Base-by-base conservation (phyloP, 208 protist species). In the Leishmania martiniquensis region DNA sequence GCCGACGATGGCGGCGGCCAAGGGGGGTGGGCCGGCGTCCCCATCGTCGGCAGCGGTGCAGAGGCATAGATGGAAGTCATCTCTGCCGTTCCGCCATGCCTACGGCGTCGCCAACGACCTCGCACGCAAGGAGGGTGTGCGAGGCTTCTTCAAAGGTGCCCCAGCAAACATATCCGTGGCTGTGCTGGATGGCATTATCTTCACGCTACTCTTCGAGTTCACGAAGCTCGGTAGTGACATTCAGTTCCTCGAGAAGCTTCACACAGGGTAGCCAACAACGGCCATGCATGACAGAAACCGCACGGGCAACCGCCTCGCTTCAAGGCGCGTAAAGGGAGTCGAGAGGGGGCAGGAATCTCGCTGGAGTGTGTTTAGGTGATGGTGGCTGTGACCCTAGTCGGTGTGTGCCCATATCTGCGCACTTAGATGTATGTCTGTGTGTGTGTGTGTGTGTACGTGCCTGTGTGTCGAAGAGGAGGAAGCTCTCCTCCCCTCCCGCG, bases 151-250 rank as follows among this genome's bases (percentile, higher is more conserved):
- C 82, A 96, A 96, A 62, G 93, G 93, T 29, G 83, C 91, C 2
- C 75, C 81, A n/a, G 91, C 92, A 22, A 97, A 96, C 76, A 80
- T 90, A 20, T 60, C 80, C 49, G 87, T 94, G 32, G 86, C 91
- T 1, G 88, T 97, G 66, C 44, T 95, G n/a, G 89, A 95, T 72
- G 93, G 93, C 59, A 71, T 96, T 25, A 80, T 96, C 75, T 97
- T 97, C 68, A 90, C 91, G 0, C 62, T 93, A 0, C 67, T 97
- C 34, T 97, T 95, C 77, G 93, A 97, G 86, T 79, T 97, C 22
- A 93, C 91, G 29, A 97, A 97, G 81, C 86, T 96, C 39, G 87
- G 90, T 45, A 97, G 93, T 63, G 93, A 97, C 78, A 62, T 85
- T 25, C 77, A 91, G 79, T 92, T 97, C 57, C 68, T 94, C 54